Evolutionary conservation across 1,139 yeast species (phyloP), one percentile per base, ranked within the genome.

Genomic region (Candida smagusa): DNA sequence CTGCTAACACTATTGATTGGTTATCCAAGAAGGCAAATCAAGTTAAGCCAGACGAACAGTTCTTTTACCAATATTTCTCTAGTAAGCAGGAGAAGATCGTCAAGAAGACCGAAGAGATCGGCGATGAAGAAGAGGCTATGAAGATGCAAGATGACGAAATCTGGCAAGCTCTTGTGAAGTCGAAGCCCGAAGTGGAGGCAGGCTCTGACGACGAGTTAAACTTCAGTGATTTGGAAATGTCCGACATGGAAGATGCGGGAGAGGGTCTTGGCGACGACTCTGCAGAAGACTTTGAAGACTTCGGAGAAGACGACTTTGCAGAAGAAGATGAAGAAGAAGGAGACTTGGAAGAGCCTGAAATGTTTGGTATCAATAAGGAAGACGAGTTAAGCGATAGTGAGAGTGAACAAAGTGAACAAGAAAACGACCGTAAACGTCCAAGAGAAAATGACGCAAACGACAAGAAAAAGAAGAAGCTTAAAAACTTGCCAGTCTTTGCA

Each of bases 1-100:
- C 97, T 2, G 94, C 77, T 5, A 90, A 89, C 54, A 75, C 92
- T 3, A 80, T 82, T 48, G 83, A 89, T 58, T 92, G 97, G 97
- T 65, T 83, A 40, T 68, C 72, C 44, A 80, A 77, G 60, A 79
- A 74, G 50, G 71, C 75, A 3, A 74, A 72, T 28, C 83, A 84
- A 39, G 74, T 92, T 36, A 84, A 77, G 47, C 96, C 96, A 1
- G 96, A 90, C 46, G 98, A 94, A 58, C 68, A 77, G 53, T 92
- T 92, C 66, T 89, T 89, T 75, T 80, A 84, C 61, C 90, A 88
- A 58, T 92, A 90, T 64, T 92, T 92, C 63, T 71, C 81, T 22
- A 69, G 77, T 26, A 82, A 84, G 56, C 74, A 73, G 44, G 68
- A 66, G 37, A 74, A 75, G 51, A 59, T 74, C 30, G 67, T 63